phyloP scores from a whole-genome alignment of 495 filamentous ascomycete genomes.

The Amniculicola lignicola region DNA sequence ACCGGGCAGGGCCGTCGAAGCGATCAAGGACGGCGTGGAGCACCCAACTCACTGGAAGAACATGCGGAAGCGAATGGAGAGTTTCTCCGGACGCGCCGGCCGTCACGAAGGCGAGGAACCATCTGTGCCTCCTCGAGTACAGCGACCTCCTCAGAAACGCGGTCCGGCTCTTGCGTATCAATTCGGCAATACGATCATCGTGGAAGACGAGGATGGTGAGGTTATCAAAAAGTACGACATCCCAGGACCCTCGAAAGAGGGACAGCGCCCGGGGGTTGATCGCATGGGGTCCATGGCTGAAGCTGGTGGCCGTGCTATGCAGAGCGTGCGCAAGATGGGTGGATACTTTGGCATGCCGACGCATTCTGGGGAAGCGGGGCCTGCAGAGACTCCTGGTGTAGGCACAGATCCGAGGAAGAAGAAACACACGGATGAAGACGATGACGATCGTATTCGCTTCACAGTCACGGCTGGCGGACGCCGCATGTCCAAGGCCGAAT shows the following conservation, averaged over 20 bases:
- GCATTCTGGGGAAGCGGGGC: conserved; percentile 30
- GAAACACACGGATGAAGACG: conserved; percentile 49
- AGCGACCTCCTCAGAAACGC: conserved; percentile 29
- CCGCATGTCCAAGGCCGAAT: conserved; percentile 86
- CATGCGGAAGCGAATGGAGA: conserved; percentile 31
- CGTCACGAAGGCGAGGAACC: conserved; percentile 3
- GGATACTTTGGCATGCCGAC: conserved; percentile 53
- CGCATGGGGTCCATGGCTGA: conserved; percentile 37
- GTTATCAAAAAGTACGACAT: conserved; percentile 96
- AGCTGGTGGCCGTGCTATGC: conserved; percentile 42
- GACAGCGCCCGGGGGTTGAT: conserved; percentile 22
- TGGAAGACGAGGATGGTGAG: conserved; percentile 96
- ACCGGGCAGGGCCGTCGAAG: conserved; percentile 20
- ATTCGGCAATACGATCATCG: conserved; percentile 94
- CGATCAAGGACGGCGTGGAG: conserved; percentile 25
- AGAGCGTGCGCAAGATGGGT: conserved; percentile 57
- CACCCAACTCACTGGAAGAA: conserved; percentile 8
- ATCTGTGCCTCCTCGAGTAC: conserved; percentile 21
- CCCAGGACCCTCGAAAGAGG: conserved; percentile 46
- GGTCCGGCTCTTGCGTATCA: conserved; percentile 86
- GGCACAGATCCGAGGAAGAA: conserved; percentile 16
- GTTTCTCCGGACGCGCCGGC: conserved; percentile 17
- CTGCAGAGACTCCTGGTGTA: conserved; percentile 12
- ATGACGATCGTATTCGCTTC: conserved; percentile 82
- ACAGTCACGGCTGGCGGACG: conserved; percentile 73